These are phyloP conservation scores for Penicillium manginii DNA, from an alignment of 495 filamentous ascomycete genomes.

Conservation along the genomic window DNA sequence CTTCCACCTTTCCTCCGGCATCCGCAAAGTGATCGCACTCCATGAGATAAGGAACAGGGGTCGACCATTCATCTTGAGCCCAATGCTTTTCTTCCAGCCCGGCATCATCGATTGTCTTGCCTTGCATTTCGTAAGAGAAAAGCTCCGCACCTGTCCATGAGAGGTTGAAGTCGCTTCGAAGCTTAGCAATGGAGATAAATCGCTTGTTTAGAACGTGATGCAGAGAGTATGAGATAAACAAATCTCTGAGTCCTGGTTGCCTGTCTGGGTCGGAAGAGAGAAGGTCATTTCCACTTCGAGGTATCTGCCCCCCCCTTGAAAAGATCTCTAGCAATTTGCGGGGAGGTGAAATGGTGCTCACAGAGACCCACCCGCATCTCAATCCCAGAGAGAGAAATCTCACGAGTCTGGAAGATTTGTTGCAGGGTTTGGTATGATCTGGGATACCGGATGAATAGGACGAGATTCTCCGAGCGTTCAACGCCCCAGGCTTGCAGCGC, in stretches of 20 bases:
- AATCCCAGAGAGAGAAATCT: constrained; percentile 11
- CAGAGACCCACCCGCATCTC: constrained; percentile 53
- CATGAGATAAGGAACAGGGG: constrained; percentile 37
- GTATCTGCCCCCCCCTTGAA: constrained; percentile 39
- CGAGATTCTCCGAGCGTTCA: constrained; percentile 66
- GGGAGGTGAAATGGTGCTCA: constrained; percentile 51
- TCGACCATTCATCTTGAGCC: constrained; percentile 30
- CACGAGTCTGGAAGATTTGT: constrained; percentile 36
- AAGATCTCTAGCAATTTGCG: constrained; percentile 44
- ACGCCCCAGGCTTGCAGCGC: constrained; percentile 80
- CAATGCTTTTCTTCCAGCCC: constrained; percentile 20
- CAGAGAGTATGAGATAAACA: constrained; percentile 76
- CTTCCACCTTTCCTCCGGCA: neutral
- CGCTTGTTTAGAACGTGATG: constrained; percentile 69
- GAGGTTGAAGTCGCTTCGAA: constrained; percentile 55
- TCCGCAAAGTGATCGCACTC: constrained; percentile 55
- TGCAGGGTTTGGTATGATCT: constrained; percentile 60
- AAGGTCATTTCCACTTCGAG: too few relatives aligned
- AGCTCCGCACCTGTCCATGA: constrained; percentile 75
- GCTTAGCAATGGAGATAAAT: constrained; percentile 65
- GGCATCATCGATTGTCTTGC: constrained; percentile 18
- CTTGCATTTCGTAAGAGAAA: constrained; percentile 53
- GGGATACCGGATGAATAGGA: constrained; percentile 73
- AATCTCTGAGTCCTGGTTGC: constrained; percentile 36
- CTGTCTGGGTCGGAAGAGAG: too few relatives aligned